Conservation (phyloP, 148 eudicot genomes). For the Dianthus caryophyllus region DNA sequence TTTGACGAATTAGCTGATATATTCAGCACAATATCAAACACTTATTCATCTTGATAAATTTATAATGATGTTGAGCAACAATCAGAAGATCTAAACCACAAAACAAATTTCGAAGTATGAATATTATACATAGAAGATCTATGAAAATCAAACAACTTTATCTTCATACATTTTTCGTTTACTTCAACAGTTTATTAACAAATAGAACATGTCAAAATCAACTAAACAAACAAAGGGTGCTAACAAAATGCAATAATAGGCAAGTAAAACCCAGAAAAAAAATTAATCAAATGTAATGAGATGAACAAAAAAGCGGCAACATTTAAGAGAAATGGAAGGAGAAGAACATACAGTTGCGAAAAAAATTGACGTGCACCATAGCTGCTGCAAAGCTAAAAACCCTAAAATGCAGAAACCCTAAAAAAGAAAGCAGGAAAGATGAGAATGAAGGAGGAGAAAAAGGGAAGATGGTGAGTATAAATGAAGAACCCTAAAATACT, state of each 20-base stretch:
- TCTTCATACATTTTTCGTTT: too few relatives aligned
- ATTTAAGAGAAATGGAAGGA: neutral
- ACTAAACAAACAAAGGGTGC: neutral
- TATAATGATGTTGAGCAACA: neutral
- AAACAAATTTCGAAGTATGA: too few relatives aligned
- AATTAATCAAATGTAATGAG: neutral
- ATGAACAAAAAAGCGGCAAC: neutral
- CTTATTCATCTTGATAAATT: too few relatives aligned
- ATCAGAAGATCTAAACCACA: neutral
- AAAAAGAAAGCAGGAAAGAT: too few relatives aligned
- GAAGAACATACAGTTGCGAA: slow-evolving; percentile 12
- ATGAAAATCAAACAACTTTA: too few relatives aligned
- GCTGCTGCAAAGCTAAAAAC: neutral
- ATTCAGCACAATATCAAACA: too few relatives aligned
- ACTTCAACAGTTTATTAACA: neutral
- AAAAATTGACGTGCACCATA: slow-evolving; percentile 13
- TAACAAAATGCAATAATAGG: neutral
- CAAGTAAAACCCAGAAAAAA: neutral
- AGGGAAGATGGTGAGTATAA: slow-evolving; percentile 2
- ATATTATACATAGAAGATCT: too few relatives aligned
- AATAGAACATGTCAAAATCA: neutral
- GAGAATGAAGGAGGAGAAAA: too few relatives aligned
- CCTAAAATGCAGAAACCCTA: too few relatives aligned
- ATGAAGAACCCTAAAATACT: neutral
- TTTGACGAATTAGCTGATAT: too few relatives aligned